Percentiles rank a stretch among this genome's conserved stretches.
Evolutionary conservation across 2,329 filamentous ascomycete genomes (phyloP).

Genomic region (Exophiala calicioides): DNA sequence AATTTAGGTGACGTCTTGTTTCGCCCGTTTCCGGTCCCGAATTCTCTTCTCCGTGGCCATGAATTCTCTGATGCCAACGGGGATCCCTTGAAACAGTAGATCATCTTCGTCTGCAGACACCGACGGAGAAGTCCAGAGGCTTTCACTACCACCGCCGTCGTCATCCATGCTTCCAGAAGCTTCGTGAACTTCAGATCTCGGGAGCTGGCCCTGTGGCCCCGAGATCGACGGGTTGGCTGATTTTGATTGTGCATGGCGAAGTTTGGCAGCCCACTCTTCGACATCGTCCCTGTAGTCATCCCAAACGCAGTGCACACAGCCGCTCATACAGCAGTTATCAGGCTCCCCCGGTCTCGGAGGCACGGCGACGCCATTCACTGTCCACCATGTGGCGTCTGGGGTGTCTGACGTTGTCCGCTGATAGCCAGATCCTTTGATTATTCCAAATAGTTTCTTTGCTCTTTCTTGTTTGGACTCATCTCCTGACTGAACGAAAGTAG

Average conservation of each 20-base stretch:
- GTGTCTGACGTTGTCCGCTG: constrained; percentile 52
- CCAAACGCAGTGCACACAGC: constrained; percentile 97
- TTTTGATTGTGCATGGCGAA: constrained; percentile 60
- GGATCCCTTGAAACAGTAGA: constrained; percentile 72
- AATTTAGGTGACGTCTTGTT: too few species aligned
- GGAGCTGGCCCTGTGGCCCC: constrained; percentile 32
- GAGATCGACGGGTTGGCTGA: constrained; percentile 15
- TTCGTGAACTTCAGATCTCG: constrained; percentile 46
- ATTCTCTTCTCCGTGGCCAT: constrained; percentile 95
- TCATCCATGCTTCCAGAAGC: constrained; percentile 70
- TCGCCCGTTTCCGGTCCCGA: constrained; percentile 65
- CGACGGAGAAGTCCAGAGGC: constrained; percentile 60
- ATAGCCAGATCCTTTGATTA: constrained; percentile 72
- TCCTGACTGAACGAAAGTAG: constrained; percentile 24
- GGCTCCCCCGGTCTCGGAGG: constrained; percentile 85
- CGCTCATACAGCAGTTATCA: constrained; percentile 99
- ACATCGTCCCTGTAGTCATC: constrained; percentile 87
- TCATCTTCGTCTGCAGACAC: constrained; percentile 48
- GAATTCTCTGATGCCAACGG: constrained; percentile 91
- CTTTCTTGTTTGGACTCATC: constrained; percentile 43
- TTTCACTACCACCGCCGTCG: constrained; percentile 73
- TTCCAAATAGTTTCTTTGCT: constrained; percentile 77
- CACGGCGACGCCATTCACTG: constrained; percentile 75
- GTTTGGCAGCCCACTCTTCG: constrained; percentile 77
- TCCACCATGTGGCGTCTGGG: constrained; percentile 56